Evolutionary conservation across 108 stramenopile species (phyloP).

Genomic region (Fragilaria crotonensis): DNA sequence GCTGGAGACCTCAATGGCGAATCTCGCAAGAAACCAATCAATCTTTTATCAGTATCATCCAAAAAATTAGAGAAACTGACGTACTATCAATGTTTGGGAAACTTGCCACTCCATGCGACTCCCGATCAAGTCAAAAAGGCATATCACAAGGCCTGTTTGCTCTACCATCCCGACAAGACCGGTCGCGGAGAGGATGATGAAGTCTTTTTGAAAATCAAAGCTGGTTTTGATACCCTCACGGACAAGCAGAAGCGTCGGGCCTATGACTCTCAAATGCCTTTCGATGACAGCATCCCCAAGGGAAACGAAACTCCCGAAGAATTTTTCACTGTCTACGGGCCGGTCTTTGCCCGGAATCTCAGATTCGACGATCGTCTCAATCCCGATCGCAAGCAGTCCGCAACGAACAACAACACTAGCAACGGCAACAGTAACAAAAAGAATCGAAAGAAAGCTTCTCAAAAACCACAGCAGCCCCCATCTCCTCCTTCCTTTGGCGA

Average conservation of each 20-base stretch:
- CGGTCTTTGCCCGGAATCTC: constrained; percentile 91
- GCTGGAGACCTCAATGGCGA: neutral
- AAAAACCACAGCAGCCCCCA: neutral
- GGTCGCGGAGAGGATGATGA: constrained; percentile 83
- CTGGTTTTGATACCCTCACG: constrained; percentile 87
- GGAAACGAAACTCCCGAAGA: constrained; percentile 17
- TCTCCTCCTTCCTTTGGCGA: constrained; percentile 85
- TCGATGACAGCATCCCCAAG: constrained; percentile 38
- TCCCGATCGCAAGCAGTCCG: constrained; percentile 5
- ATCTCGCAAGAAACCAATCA: neutral
- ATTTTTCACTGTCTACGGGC: constrained; percentile 66
- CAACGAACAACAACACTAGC: neutral
- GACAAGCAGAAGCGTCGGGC: constrained; percentile 74
- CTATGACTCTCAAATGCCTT: constrained; percentile 92
- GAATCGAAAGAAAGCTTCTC: constrained; percentile 21
- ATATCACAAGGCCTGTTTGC: constrained; percentile 74
- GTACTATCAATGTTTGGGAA: constrained; percentile 63
- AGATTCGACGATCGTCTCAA: constrained; percentile 39
- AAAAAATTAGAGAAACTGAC: constrained; percentile 42
- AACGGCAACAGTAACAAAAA: constrained; percentile 29
- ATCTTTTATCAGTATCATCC: constrained; percentile 46
- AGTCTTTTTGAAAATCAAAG: constrained; percentile 93
- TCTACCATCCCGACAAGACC: constrained; percentile 86
- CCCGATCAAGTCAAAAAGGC: constrained; percentile 68
- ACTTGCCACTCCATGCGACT: constrained; percentile 46